Conservation (phyloP, 495 filamentous ascomycete species). For the Pyronema omphalodes region DNA sequence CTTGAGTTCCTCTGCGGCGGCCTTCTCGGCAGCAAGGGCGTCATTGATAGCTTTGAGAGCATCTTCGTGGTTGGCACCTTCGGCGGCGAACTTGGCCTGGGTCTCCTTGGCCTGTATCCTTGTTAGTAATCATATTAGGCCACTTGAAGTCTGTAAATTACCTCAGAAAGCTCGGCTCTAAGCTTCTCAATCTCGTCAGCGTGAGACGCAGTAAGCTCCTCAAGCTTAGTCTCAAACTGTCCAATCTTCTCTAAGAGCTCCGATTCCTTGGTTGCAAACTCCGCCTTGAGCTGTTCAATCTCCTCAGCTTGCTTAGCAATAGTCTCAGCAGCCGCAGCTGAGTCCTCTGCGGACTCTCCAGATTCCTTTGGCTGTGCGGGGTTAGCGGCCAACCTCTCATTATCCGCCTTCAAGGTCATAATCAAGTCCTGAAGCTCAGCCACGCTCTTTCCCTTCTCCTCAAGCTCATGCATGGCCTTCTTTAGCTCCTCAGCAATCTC, state of each 20-base stretch:
- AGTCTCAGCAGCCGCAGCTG: conserved; percentile 8
- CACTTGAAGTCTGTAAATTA: conserved; percentile 3
- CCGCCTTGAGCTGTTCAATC: conserved; percentile 16
- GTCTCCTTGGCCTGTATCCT: conserved; percentile 8
- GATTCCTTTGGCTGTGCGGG: conserved; percentile 2
- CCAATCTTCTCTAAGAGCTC: conserved; percentile 15
- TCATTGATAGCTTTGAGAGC: conserved; percentile 11
- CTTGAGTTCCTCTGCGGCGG: conserved; percentile 10
- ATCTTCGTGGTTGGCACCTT: conserved; percentile 13
- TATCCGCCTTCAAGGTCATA: conserved; percentile 12
- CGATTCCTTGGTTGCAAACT: neutral
- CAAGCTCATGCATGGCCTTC: neutral
- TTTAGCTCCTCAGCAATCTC: neutral
- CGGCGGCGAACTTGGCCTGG: conserved; percentile 8
- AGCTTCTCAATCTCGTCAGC: conserved; percentile 18
- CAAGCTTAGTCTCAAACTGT: conserved; percentile 12
- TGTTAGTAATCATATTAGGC: neutral
- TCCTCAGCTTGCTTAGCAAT: conserved; percentile 27
- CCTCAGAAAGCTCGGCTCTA: conserved; percentile 16
- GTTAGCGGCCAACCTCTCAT: neutral
- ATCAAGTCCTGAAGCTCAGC: conserved; percentile 13
- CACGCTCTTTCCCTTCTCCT: conserved; percentile 6
- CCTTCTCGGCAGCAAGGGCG: conserved; percentile 20
- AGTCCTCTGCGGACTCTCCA: neutral
- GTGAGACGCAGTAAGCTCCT: conserved; percentile 13